These are phyloP conservation scores for Grosmannia clavigera DNA, from an alignment of 2,329 filamentous ascomycete species.

Conservation along the genomic window DNA sequence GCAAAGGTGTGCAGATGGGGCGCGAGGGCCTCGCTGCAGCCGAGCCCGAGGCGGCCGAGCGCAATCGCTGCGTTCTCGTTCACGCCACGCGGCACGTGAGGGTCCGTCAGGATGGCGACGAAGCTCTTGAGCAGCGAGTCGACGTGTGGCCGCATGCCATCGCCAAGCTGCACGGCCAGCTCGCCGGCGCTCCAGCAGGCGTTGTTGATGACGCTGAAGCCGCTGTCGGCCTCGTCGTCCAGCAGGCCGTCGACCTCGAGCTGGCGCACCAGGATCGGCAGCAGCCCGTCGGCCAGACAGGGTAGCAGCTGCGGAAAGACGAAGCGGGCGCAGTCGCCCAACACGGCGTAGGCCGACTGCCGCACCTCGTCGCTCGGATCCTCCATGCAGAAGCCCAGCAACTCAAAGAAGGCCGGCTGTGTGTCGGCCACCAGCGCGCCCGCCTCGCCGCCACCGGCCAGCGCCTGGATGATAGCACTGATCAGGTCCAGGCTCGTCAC, in stretches of 20 bases:
- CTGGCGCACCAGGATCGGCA: conserved; percentile 76
- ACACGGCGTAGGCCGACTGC: conserved; percentile 87
- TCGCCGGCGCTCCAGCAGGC: conserved; percentile 95
- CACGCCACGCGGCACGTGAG: conserved; percentile 73
- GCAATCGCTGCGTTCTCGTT: conserved; percentile 92
- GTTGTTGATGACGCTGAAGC: conserved; percentile 93
- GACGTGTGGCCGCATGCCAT: conserved; percentile 64
- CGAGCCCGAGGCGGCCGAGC: conserved; percentile 72
- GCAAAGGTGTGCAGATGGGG: conserved; percentile 72
- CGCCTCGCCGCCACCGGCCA: conserved; percentile 61
- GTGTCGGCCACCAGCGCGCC: conserved; percentile 58
- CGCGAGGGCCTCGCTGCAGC: conserved; percentile 63
- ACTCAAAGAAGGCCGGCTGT: conserved; percentile 77
- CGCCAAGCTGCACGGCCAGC: conserved; percentile 69
- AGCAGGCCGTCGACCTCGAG: conserved; percentile 67
- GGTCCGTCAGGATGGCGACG: conserved; percentile 72
- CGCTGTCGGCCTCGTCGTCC: conserved; percentile 71
- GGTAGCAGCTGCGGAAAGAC: conserved; percentile 72
- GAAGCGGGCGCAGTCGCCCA: conserved; percentile 90
- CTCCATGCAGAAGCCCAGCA: conserved; percentile 85
- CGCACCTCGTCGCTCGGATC: conserved; percentile 84
- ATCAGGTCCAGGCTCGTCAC: conserved; percentile 90
- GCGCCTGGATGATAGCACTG: conserved; percentile 84
- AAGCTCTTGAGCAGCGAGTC: conserved; percentile 66
- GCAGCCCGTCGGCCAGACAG: conserved; percentile 52